Evolutionary conservation across 2,329 filamentous ascomycete species (phyloP).

Genomic region (Diaporthe sp.): DNA sequence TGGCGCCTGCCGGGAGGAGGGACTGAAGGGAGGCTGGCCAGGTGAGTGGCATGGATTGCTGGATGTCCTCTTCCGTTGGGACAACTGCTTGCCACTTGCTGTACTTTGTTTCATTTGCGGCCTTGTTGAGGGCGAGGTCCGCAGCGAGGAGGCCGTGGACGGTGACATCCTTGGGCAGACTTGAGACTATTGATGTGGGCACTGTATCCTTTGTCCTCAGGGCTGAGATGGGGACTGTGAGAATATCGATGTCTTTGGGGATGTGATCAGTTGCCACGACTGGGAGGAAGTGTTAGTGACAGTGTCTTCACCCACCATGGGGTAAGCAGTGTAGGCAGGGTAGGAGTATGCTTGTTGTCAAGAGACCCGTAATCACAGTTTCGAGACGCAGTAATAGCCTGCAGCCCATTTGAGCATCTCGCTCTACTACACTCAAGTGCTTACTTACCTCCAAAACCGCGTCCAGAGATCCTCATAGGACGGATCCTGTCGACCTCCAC

Average conservation of each 20-base stretch:
- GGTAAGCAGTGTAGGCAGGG: not conserved
- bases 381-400: not conserved
- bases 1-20: constrained; percentile 59
- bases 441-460: constrained; percentile 73
- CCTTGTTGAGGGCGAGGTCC: constrained; percentile 69
- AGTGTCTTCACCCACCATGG: not conserved
- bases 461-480: constrained; percentile 75
- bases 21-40: constrained; percentile 61
- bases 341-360: not conserved
- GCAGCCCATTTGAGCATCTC: not conserved
- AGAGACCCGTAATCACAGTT: too few relatives aligned
- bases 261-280: constrained; percentile 21
- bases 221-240: constrained; percentile 66
- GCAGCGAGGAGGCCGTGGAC: constrained; percentile 82
- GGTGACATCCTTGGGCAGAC: constrained; percentile 66
- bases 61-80: constrained; percentile 72
- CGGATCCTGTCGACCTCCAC: constrained; percentile 76
- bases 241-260: constrained; percentile 47
- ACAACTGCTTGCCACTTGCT: constrained; percentile 75
- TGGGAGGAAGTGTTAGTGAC: constrained; percentile 9
- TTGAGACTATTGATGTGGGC: constrained; percentile 62
- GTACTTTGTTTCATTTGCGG: constrained; percentile 57
- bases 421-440: not conserved
- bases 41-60: constrained; percentile 57
- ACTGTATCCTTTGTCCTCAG: constrained; percentile 76